phyloP scores from a whole-genome alignment of 2,329 filamentous ascomycete genomes.

The Talaromyces sp. region DNA sequence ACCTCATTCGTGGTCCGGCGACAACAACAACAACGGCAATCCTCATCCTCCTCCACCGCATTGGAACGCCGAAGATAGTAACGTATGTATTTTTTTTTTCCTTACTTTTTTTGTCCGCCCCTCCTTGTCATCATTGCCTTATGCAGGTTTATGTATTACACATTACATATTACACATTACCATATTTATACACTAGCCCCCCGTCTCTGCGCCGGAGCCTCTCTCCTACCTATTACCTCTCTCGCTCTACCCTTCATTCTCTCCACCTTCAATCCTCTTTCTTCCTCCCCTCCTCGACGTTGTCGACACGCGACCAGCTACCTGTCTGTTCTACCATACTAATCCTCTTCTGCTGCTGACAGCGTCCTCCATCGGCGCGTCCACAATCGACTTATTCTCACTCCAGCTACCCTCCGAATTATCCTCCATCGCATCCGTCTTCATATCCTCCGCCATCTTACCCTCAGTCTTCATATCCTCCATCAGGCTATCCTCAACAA shows the following conservation, averaged over 20 bases:
- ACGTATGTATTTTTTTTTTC: conserved; percentile 7
- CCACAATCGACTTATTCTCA: conserved; percentile 8
- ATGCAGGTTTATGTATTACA: background rate
- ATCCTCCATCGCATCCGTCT: conserved; percentile 8
- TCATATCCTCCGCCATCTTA: conserved; percentile 8
- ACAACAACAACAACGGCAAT: conserved; percentile 2
- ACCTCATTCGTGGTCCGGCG: conserved; percentile 12
- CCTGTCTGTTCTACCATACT: background rate
- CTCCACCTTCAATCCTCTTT: conserved; percentile 15
- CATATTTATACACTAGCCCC: background rate
- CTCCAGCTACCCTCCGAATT: conserved; percentile 5
- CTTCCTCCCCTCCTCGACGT: conserved; percentile 13
- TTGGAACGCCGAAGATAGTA: conserved; percentile 9
- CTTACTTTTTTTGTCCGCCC: background rate
- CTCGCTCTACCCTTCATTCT: conserved; percentile 15
- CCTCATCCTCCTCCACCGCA: conserved; percentile 8
- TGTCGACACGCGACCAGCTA: background rate
- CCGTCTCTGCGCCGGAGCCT: background rate
- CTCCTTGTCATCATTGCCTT: background rate
- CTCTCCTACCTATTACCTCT: background rate
- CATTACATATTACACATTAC: background rate
- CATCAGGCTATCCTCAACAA: conserved; percentile 25
- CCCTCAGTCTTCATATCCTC: conserved; percentile 23
- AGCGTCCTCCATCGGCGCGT: conserved; percentile 11
- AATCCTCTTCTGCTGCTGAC: background rate